Conservation (phyloP, 2,329 filamentous ascomycete genomes). For the Zalaria obscura region DNA sequence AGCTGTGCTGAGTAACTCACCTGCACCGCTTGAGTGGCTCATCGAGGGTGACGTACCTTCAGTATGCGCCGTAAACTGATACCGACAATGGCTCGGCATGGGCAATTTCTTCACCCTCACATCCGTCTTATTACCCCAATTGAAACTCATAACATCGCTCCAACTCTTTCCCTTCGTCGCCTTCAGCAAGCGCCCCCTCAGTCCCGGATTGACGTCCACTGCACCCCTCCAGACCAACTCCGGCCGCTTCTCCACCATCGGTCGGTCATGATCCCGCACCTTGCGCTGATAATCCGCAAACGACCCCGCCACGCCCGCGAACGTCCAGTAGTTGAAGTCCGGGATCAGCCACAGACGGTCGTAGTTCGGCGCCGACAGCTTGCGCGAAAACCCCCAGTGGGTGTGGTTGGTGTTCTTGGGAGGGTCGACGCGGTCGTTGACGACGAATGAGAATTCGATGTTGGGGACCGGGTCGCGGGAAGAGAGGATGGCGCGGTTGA, state of each 20-base stretch:
- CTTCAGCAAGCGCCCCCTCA: constrained; percentile 17
- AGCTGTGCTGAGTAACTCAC: too few relatives aligned
- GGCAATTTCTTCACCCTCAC: constrained; percentile 2
- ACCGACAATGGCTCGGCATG: constrained; percentile 12
- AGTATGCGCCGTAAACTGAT: constrained; percentile 14
- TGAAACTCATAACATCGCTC: constrained; percentile 19
- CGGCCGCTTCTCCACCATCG: constrained; percentile 1
- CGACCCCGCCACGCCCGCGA: constrained; percentile 11
- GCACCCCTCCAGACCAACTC: constrained; percentile 15
- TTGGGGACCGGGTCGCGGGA: constrained; percentile 30
- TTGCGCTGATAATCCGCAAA: background rate
- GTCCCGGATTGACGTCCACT: constrained; percentile 11
- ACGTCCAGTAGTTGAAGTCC: constrained; percentile 36
- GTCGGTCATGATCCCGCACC: background rate
- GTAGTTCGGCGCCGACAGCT: constrained; percentile 14
- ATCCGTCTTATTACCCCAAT: constrained; percentile 5
- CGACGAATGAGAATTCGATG: constrained; percentile 38
- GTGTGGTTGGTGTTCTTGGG: constrained; percentile 6
- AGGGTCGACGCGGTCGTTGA: constrained; percentile 22
- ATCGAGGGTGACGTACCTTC: constrained; percentile 9
- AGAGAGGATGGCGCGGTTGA: constrained; percentile 30
- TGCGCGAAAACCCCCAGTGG: constrained; percentile 30
- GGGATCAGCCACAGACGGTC: constrained; percentile 35
- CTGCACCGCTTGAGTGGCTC: too few relatives aligned
- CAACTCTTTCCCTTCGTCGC: constrained; percentile 16